Percentiles rank a stretch among this genome's conserved stretches.
These are phyloP conservation scores for Ogataea neopini DNA, from an alignment of 805 yeast species.

Conservation along the genomic window DNA sequence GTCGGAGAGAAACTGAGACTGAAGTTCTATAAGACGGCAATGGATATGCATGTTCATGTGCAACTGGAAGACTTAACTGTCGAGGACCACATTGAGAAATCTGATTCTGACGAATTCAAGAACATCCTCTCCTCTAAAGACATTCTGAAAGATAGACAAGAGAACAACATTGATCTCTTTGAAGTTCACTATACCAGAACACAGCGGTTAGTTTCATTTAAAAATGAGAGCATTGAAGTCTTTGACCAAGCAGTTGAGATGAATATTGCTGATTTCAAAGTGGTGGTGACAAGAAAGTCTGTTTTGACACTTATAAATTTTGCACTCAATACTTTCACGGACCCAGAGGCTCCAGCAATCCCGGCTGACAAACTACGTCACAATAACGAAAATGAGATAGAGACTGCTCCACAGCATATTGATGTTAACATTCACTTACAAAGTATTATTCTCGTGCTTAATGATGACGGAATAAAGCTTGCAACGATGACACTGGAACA, in stretches of 20 bases:
- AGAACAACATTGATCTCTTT: slow-evolving; percentile 50
- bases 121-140: slow-evolving; percentile 67
- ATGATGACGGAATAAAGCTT: slow-evolving; percentile 79
- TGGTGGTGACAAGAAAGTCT: slow-evolving; percentile 76
- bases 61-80: slow-evolving; percentile 64
- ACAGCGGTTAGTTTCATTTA: slow-evolving; percentile 58
- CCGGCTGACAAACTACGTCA: slow-evolving; percentile 74
- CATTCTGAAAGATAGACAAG: slow-evolving; percentile 41
- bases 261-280: slow-evolving; percentile 73
- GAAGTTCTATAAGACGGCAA: slow-evolving; percentile 56
- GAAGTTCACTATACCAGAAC: slow-evolving; percentile 56
- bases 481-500: slow-evolving; percentile 77
- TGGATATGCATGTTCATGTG: slow-evolving; percentile 66
- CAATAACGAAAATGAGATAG: slow-evolving; percentile 56
- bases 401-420: slow-evolving; percentile 71
- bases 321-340: slow-evolving; percentile 82
- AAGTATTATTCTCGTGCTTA: slow-evolving; percentile 70
- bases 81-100: slow-evolving; percentile 70
- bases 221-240: slow-evolving; percentile 58
- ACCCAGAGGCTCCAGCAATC: slow-evolving; percentile 67
- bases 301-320: slow-evolving; percentile 78
- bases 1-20: slow-evolving; percentile 65
- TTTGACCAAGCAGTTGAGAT: slow-evolving; percentile 77
- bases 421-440: slow-evolving; percentile 67
- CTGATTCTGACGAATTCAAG: slow-evolving; percentile 63